phyloP scores from a whole-genome alignment of 306 rosid genomes.

The Quercus robur region DNA sequence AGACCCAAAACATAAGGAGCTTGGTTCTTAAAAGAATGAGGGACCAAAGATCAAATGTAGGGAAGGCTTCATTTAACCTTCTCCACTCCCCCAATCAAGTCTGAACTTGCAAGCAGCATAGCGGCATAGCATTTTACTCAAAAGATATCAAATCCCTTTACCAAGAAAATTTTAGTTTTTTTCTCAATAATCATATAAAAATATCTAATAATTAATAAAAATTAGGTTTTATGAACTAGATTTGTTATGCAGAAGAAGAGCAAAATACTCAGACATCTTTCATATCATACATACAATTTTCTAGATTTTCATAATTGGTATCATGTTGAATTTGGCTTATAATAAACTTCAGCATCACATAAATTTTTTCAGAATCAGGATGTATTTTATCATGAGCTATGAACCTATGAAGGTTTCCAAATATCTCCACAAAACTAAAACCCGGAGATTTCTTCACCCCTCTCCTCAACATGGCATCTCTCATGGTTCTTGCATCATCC shows the following conservation, averaged over 20 bases:
- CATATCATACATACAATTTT: constrained; percentile 23
- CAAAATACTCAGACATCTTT: constrained; percentile 24
- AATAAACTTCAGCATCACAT: constrained; percentile 48
- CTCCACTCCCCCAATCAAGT: not conserved
- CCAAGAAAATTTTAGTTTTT: not conserved
- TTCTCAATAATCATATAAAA: not conserved
- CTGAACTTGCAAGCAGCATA: too few relatives aligned
- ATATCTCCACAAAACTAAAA: constrained; percentile 62
- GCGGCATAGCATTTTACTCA: not conserved
- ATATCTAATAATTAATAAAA: not conserved
- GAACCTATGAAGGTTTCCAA: constrained; percentile 59
- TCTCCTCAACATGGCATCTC: constrained; percentile 69
- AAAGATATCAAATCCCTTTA: not conserved
- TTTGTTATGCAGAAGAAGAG: not conserved
- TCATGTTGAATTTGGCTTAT: constrained; percentile 55
- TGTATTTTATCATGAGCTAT: constrained; percentile 75
- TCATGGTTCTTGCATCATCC: constrained; percentile 65
- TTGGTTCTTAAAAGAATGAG: not conserved
- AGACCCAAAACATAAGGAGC: not conserved
- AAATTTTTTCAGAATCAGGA: constrained; percentile 48
- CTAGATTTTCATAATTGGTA: constrained; percentile 29
- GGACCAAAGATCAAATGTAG: not conserved
- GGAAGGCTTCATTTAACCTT: not conserved
- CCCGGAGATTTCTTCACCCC: constrained; percentile 80
- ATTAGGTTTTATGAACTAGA: constrained; percentile 10